Conservation (phyloP, 2,329 filamentous ascomycete species). For the Trichoderma asperellum region DNA sequence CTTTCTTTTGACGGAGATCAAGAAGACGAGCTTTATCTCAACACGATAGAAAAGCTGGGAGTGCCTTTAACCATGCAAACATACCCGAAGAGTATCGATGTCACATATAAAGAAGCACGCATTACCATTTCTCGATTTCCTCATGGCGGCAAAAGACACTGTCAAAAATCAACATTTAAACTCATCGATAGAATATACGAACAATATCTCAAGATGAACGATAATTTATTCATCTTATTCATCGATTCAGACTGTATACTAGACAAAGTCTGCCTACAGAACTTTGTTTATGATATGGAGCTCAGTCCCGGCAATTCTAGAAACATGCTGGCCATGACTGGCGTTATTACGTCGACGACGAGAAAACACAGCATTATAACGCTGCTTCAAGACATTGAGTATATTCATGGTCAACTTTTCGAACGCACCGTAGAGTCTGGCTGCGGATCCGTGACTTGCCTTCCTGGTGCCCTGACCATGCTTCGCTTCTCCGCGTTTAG, state of each 20-base stretch:
- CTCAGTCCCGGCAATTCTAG: conserved; percentile 88
- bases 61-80: conserved; percentile 75
- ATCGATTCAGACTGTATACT: conserved; percentile 97
- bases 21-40: conserved; percentile 86
- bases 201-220: conserved; percentile 82
- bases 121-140: conserved; percentile 91
- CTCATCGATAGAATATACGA: conserved; percentile 92
- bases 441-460: conserved; percentile 90
- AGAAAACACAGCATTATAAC: conserved; percentile 88
- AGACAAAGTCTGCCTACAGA: conserved; percentile 88
- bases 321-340: conserved; percentile 97
- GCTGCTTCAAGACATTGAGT: conserved; percentile 95
- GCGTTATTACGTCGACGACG: conserved; percentile 93
- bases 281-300: conserved; percentile 99
- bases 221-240: conserved; percentile 93
- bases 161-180: conserved; percentile 90
- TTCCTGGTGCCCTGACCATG: conserved; percentile 94
- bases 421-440: conserved; percentile 94
- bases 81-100: conserved; percentile 89
- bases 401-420: conserved; percentile 94
- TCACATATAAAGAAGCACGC: conserved; percentile 78
- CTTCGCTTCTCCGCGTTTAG: conserved; percentile 94
- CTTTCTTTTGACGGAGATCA: conserved; percentile 91
- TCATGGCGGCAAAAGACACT: conserved; percentile 91
- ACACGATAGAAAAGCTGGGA: conserved; percentile 81